Evolutionary conservation across 225 moss, liverwort and hornwort genomes (phyloP), one percentile per base, ranked within the genome.

Genomic region (Polytrichum commune): DNA sequence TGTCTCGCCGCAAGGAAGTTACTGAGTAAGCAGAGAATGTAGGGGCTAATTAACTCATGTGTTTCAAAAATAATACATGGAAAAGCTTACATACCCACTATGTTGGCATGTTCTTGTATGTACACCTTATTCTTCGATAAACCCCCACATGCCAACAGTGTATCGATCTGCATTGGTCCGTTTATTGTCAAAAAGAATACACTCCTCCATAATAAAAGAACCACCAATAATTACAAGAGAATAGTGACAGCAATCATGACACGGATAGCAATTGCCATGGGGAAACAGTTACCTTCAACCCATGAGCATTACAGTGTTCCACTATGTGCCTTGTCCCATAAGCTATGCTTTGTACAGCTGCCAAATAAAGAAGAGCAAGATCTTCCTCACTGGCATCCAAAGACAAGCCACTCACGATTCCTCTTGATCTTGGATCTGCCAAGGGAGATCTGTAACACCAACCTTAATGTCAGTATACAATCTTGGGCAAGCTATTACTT

Each of bases 311-410:
- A 78, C 93, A 90, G 68, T 93, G 98, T 64, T 99, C 93, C 33
- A 99, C 86, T 66, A 99, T 68, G 28, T 99, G 98, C 60, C 90
- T 91, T 29, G 98, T 95, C 60, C 95, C 98, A 77, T 99, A 99
- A 8, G 98, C 98, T 63, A 99, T 93, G 68, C 98, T 88, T 82
- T 99, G 98, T 54, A 95, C 73, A 72, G 95, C 87, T 66, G 98
- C 92, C 67, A 91, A 83, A 82, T 99, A 95, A 26, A 90, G 69
- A 28, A 99, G 79, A 69, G 98, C 90, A 73, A 99, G 86, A 66
- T 91, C 93, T 74, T 85, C 85, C 72, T 91, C 86, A 60, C 64
- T 93, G 26, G 86, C 77, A 81, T 99, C 95, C 74, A 99, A 77
- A 26, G 92, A 91, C 77, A 99, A 71, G 54, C 98, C 98, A 77